Base-by-base conservation (phyloP, 2,329 filamentous ascomycete species). In the Aspergillus sclerotialis region DNA sequence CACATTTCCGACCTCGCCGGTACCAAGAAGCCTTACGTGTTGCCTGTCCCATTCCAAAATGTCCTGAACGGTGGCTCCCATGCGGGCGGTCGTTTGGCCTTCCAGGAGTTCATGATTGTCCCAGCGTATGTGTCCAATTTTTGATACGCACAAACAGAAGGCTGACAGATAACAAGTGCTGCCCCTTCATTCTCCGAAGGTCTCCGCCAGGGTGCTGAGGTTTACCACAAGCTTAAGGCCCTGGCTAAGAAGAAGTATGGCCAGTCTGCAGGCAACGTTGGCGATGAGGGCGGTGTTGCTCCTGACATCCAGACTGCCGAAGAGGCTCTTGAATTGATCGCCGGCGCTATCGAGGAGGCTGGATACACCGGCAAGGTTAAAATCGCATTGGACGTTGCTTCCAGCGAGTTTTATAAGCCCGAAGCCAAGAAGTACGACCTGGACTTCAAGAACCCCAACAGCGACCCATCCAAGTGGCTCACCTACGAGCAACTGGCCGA, bases 381-480 rank as follows among this genome's bases (percentile, higher is more conserved):
- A 69, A 98, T 98, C 58, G 92, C 92, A 64, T 94, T 98, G 88
- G 92, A 98, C 61, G 90, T 96, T 63, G 92, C 92, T 49, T 95
- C 92, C 49, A 94, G 85, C 75, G 92, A 98, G 70, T 98, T 98
- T 79, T 98, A 98, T 84, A 96, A 96, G 76, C 69, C 74, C 58
- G 86, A 92, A 33, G 90, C 73, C 65, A 95, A 96, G 84, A 96
- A 96, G 78, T 98, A 98, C 79, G 92, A 98, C 64, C 78, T 98
- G 49, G 92, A 96, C 82, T 98, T 96, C 86, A 96, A 98, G 86
- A 98, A 98, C 81, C 90, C 92, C 59, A 83, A 96, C 47, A 92
- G 84, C 66, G 92, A 98, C 75, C 77, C 81, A 62, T 77, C 70
- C 75, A 96, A 98, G 80, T 96, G 92, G 92, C 76, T 98, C 75